Percentiles rank a stretch among this genome's conserved stretches.
phyloP scores from a whole-genome alignment of 495 filamentous ascomycete species.

The Neurospora tetraspora region DNA sequence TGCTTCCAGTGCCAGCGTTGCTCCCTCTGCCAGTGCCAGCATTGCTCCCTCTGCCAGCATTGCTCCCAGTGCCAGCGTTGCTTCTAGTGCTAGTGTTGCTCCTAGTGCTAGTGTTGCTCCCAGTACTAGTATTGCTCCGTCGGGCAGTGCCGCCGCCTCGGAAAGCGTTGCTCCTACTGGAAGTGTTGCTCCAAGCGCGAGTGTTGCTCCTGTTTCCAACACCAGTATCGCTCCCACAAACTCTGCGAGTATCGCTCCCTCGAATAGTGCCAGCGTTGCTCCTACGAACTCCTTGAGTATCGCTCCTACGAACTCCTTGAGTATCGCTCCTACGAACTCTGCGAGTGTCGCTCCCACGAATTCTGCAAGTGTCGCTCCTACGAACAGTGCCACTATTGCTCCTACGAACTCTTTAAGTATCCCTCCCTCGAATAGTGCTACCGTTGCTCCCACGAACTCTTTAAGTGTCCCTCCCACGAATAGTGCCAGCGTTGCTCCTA shows the following conservation, averaged over 20 bases:
- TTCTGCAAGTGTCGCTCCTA: background rate
- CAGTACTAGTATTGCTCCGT: background rate
- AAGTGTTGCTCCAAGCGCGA: background rate
- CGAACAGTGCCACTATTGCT: background rate
- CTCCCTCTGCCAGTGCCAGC: background rate
- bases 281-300: background rate
- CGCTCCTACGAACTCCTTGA: too few species aligned
- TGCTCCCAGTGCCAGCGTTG: background rate
- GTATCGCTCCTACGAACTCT: background rate
- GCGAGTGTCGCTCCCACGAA: background rate
- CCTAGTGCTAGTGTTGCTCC: background rate
- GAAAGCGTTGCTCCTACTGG: background rate
- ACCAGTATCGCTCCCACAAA: background rate
- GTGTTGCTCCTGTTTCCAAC: background rate
- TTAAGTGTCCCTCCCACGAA: too few species aligned
- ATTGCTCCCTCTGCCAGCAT: background rate
- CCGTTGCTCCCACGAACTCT: background rate
- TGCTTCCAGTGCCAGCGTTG: background rate
- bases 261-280: too few species aligned
- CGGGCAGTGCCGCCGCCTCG: background rate
- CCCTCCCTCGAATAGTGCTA: too few species aligned
- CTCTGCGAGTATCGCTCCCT: too few species aligned
- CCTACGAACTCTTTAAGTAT: background rate
- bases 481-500: background rate
- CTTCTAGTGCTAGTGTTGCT: background rate